Percentiles rank a stretch among this genome's conserved stretches.
Conservation (phyloP, 345 rosid species). For the Erysimum cheiranthoides region DNA sequence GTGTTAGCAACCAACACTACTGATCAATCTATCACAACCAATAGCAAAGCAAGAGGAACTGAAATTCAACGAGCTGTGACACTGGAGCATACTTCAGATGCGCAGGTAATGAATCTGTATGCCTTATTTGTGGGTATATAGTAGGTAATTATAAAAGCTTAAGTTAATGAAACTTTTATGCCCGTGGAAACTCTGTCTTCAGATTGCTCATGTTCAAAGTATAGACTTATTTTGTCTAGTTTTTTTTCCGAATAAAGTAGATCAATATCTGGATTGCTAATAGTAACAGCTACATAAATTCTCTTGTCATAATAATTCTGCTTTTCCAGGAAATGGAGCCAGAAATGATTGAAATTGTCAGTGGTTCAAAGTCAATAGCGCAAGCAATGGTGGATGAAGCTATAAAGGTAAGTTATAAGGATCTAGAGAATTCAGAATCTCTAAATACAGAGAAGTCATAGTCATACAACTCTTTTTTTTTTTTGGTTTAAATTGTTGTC, state of each 20-base stretch:
- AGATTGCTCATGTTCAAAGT: constrained; percentile 5
- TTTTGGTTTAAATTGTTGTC: neutral
- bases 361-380: constrained; percentile 72
- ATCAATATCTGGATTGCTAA: constrained; percentile 12
- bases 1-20: constrained; percentile 13
- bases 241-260: neutral
- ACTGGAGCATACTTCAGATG: constrained; percentile 51
- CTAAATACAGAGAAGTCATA: constrained; percentile 20
- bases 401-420: constrained; percentile 67
- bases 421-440: neutral
- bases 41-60: constrained; percentile 59
- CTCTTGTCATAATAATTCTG: constrained; percentile 42
- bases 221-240: neutral
- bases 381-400: constrained; percentile 84
- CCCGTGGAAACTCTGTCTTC: constrained; percentile 30
- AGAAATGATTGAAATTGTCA: constrained; percentile 61
- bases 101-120: constrained; percentile 57
- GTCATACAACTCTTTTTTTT: neutral
- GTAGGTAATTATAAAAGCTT: constrained; percentile 19
- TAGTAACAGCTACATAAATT: constrained; percentile 22
- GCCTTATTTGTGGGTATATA: constrained; percentile 24
- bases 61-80: constrained; percentile 59
- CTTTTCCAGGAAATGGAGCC: constrained; percentile 67
- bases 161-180: neutral
- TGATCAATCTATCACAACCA: constrained; percentile 46